Percentiles rank a stretch among this genome's conserved stretches.
These are phyloP conservation scores for Dillenia suffruticosa DNA, from an alignment of 164 flowering plant species.

Conservation along the genomic window DNA sequence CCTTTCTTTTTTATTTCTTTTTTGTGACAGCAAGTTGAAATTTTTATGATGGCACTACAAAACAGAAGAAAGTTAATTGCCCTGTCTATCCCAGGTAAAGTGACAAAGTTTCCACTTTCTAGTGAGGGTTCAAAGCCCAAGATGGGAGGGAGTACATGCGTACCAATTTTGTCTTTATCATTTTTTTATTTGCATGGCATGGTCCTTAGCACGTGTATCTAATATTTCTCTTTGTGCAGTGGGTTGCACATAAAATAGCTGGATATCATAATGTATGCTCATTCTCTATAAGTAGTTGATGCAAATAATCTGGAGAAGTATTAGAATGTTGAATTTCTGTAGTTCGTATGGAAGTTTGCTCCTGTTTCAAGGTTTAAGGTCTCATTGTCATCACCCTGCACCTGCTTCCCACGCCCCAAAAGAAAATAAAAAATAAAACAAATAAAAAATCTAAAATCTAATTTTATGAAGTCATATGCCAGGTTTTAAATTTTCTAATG, in stretches of 20 bases:
- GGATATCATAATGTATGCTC: constrained; percentile 85
- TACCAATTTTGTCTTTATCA: background rate
- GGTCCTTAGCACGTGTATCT: constrained; percentile 7
- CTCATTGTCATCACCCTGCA: too few relatives aligned
- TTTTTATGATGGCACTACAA: constrained; percentile 57
- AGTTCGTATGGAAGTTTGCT: too few relatives aligned
- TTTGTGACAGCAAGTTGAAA: constrained; percentile 61
- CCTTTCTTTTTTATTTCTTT: background rate
- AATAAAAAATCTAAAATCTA: too few relatives aligned
- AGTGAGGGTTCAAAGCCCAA: background rate
- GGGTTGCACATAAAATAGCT: constrained; percentile 71
- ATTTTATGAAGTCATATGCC: too few relatives aligned
- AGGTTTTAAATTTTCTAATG: too few relatives aligned
- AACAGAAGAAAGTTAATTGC: constrained; percentile 75
- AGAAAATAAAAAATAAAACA: too few relatives aligned
- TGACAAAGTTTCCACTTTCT: background rate
- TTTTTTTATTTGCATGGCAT: background rate
- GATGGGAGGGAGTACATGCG: too few relatives aligned
- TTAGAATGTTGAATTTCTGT: too few relatives aligned
- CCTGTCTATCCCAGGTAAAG: background rate
- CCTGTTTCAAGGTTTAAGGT: too few relatives aligned
- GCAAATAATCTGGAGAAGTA: too few relatives aligned
- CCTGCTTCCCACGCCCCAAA: too few relatives aligned
- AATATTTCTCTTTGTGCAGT: constrained; percentile 33
- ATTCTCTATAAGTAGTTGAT: background rate